Base-by-base conservation (phyloP, 192 early-diverging fungal species). In the Lunasporangiospora selenospora region DNA sequence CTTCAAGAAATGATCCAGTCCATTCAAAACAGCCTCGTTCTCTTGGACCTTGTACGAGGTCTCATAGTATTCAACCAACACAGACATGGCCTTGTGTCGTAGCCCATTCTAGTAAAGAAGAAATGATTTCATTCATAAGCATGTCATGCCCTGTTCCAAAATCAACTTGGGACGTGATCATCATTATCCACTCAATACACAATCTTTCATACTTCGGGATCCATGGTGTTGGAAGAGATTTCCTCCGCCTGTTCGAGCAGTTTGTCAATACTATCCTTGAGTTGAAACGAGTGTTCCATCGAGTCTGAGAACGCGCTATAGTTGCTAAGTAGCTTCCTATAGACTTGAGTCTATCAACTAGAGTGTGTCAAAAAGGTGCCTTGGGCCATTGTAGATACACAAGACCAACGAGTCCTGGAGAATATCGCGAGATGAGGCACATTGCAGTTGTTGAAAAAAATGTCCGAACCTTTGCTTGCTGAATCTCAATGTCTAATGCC, bases 261-360 rank as follows among this genome's bases (percentile, higher is more conserved):
- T 15, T 18, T 49, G 21, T 73, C 55, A 18, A 73, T 73, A 27
- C 63, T 73, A 33, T 62, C 60, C 34, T 63, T 73, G 34, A 73
- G 55, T 16, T 73, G 48, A 15, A 73, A 37, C 12, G 69, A 63
- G 21, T 58, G 53, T 30, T 73, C 69, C 29, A 63, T 63, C 13
- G 59, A 58, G 1, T 73, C 59, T 12, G 69, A 58, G 49, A 73
- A 73, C 5, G 53, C 59, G 44, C 41, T 56, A 39, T 62, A 73
- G 43, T 73, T 73, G 24, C 53, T 61, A n/a, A 73, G 69, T 1
- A 73, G 60, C n/a, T 63, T 73, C 26, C 63, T 73, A 48, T 73
- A 73, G 6, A 73, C 60, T 53, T 73, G 69, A 10, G 60, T 54
- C 69, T 73, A 55, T n/a, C n/a, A n/a, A n/a, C n/a, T n/a, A n/a